phyloP scores from a whole-genome alignment of 2,329 filamentous ascomycete genomes.

The Ceratocystis alfenasii region DNA sequence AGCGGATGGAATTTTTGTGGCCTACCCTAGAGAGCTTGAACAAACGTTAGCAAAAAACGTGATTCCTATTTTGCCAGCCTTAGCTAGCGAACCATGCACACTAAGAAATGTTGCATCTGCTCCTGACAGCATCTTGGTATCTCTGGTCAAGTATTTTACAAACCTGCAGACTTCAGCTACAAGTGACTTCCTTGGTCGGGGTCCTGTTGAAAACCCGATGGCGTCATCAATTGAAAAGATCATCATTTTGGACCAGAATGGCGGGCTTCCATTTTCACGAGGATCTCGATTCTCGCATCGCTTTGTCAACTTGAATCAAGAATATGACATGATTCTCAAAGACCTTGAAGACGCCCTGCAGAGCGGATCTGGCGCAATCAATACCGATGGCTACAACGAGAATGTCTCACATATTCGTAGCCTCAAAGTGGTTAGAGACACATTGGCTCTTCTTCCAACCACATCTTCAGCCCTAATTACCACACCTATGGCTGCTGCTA shows the following conservation, averaged over 20 bases:
- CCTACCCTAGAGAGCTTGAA: conserved; percentile 18
- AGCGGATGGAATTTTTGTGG: conserved; percentile 16
- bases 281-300: conserved; percentile 31
- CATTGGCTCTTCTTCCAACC: conserved; percentile 64
- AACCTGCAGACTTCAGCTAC: conserved; percentile 43
- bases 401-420: conserved; percentile 50
- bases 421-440: conserved; percentile 56
- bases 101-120: conserved; percentile 28
- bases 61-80: conserved; percentile 18
- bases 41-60: conserved; percentile 4
- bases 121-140: conserved; percentile 55
- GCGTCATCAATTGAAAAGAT: conserved; percentile 62
- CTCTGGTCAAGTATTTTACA: conserved; percentile 63
- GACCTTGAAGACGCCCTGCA: conserved; percentile 28
- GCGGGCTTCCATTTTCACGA: conserved; percentile 61
- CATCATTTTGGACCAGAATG: conserved; percentile 76
- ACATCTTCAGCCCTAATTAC: conserved; percentile 82
- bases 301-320: conserved; percentile 89
- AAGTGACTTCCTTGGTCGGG: conserved; percentile 9
- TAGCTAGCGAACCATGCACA: conserved; percentile 18
- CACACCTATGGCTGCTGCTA: conserved; percentile 69
- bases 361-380: conserved; percentile 17
- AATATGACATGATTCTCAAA: conserved; percentile 57
- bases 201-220: conserved; percentile 29
- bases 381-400: conserved; percentile 13